Percentiles rank a stretch among this genome's conserved stretches.
Evolutionary conservation across 257 asterid species (phyloP).

Genomic region (Petunia axillaris): DNA sequence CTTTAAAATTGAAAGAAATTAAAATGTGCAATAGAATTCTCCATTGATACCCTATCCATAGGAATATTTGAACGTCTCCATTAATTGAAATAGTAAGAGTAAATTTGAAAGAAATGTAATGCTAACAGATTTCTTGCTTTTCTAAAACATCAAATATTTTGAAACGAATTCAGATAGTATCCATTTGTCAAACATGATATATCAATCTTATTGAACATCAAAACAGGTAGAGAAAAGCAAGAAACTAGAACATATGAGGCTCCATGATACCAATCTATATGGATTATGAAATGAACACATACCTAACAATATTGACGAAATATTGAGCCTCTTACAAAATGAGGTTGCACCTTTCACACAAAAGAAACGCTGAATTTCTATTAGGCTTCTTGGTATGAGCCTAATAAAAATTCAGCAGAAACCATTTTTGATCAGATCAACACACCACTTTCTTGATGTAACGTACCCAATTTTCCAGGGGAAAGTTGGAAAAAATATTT

Average conservation of each 20-base stretch:
- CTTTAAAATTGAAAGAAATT: background rate
- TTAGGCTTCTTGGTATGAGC: slow-evolving; percentile 36
- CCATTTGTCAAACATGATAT: background rate
- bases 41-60: background rate
- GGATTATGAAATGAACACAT: background rate
- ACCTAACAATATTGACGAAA: background rate
- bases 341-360: slow-evolving; percentile 4
- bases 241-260: background rate
- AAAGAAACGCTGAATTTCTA: slow-evolving; percentile 48
- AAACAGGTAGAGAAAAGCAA: background rate
- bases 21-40: background rate
- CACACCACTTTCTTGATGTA: background rate
- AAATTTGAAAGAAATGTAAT: too few species aligned
- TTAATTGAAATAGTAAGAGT: too few species aligned
- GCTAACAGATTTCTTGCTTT: too few species aligned
- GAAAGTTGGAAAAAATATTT: background rate
- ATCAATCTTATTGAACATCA: background rate
- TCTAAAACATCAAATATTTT: too few species aligned
- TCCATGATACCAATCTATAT: background rate
- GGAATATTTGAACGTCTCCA: too few species aligned
- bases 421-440: slow-evolving; percentile 28
- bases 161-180: background rate
- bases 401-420: slow-evolving; percentile 49
- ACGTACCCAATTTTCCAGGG: background rate
- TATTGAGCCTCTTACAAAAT: background rate